These are phyloP conservation scores for Rhinocladiella mackenziei DNA, from an alignment of 2,329 filamentous ascomycete species.

Conservation along the genomic window DNA sequence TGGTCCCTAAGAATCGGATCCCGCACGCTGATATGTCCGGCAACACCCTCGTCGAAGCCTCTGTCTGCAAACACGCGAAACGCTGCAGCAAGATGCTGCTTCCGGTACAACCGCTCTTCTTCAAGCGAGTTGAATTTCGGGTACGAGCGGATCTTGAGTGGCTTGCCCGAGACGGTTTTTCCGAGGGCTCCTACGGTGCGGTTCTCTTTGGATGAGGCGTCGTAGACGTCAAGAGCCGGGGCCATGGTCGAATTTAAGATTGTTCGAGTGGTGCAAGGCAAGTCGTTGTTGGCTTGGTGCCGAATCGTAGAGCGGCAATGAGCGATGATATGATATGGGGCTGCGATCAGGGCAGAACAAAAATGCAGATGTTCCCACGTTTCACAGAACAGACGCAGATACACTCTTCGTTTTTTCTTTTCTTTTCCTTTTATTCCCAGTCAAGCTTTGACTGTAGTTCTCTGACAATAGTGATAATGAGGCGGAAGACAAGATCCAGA, in stretches of 20 bases:
- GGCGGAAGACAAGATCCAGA: too few species aligned
- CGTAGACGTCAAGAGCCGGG: conserved; percentile 36
- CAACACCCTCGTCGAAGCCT: conserved; percentile 41
- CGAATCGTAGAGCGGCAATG: too few species aligned
- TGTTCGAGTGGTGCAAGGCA: too few species aligned
- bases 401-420: too few species aligned
- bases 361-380: too few species aligned
- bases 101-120: conserved; percentile 42
- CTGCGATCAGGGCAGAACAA: too few species aligned
- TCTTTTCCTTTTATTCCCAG: too few species aligned
- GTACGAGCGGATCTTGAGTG: conserved; percentile 47
- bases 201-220: conserved; percentile 39
- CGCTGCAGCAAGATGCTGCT: conserved; percentile 46
- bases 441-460: too few species aligned
- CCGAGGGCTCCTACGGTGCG: conserved; percentile 45
- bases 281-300: too few species aligned
- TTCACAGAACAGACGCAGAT: too few species aligned
- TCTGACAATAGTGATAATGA: too few species aligned
- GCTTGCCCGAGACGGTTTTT: conserved; percentile 44
- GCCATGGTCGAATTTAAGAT: conserved; percentile 33
- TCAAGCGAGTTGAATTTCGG: conserved; percentile 41
- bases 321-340: too few species aligned
- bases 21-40: conserved; percentile 43
- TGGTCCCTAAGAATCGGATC: conserved; percentile 39
- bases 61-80: conserved; percentile 42